phyloP scores from a whole-genome alignment of 2,329 filamentous ascomycete genomes.

The Fusarium nurragi region DNA sequence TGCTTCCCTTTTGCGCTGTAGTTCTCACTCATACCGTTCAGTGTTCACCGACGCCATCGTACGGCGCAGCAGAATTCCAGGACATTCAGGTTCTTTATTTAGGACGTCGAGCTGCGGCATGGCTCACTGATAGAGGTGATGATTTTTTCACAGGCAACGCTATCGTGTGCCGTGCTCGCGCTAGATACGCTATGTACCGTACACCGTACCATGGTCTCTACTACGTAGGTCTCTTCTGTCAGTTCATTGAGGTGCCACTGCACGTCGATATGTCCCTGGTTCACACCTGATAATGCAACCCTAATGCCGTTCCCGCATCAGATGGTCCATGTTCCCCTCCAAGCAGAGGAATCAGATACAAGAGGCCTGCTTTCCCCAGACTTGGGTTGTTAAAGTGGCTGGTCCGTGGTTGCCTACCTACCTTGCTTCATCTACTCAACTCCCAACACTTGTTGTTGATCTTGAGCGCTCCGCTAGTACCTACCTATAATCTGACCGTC shows the following conservation, averaged over 20 bases:
- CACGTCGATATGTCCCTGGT: constrained; percentile 32
- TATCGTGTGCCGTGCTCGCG: constrained; percentile 28
- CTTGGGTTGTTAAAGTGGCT: constrained; percentile 16
- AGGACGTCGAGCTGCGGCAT: constrained; percentile 17
- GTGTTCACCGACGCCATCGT: background rate
- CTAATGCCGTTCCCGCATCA: constrained; percentile 33
- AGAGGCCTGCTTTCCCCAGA: constrained; percentile 31
- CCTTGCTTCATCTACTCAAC: background rate
- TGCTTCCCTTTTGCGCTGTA: background rate
- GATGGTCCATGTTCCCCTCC: constrained; percentile 4
- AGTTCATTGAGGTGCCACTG: constrained; percentile 26
- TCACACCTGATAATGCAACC: constrained; percentile 37
- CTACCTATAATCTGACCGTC: constrained; percentile 8
- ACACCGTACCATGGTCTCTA: constrained; percentile 1
- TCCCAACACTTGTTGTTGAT: background rate
- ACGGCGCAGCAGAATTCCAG: constrained; percentile 16
- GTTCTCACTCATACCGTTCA: background rate
- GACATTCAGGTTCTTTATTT: constrained; percentile 2
- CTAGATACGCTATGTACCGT: constrained; percentile 20
- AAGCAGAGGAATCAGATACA: constrained; percentile 24
- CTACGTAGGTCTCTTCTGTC: constrained; percentile 18
- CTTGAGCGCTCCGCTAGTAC: background rate
- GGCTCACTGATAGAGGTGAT: constrained; percentile 10
- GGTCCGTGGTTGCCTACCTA: constrained; percentile 19
- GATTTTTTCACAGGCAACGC: constrained; percentile 15